Conservation (phyloP, 106 monocot genomes). For the Dactylorhiza incarnata region DNA sequence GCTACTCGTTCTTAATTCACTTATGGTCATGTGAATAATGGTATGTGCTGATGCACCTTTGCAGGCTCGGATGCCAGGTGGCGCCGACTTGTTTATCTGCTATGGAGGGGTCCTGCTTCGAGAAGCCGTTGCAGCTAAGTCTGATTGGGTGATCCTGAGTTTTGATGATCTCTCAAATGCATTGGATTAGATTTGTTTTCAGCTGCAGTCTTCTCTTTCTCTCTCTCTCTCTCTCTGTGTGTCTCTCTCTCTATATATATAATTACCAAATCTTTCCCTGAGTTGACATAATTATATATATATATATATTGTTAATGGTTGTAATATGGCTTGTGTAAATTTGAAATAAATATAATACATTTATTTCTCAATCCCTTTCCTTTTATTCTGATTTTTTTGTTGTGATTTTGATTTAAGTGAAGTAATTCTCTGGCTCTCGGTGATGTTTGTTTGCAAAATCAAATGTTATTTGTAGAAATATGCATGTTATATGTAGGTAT, state of each 20-base stretch:
- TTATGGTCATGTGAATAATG: background rate
- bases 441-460: too few species aligned
- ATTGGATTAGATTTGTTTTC: conserved; percentile 13
- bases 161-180: conserved; percentile 52
- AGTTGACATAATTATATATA: too few species aligned
- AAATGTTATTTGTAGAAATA: too few species aligned
- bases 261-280: too few species aligned
- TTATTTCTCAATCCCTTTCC: background rate
- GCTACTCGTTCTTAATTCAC: background rate
- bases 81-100: conserved; percentile 89
- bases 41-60: background rate
- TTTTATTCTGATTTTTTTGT: too few species aligned
- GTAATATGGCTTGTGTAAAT: background rate
- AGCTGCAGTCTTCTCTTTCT: background rate
- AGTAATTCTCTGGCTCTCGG: too few species aligned
- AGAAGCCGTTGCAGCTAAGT: conserved; percentile 63
- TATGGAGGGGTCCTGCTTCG: conserved; percentile 89
- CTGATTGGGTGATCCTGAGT: conserved; percentile 83
- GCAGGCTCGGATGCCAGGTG: conserved; percentile 74
- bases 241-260: too few species aligned
- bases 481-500: too few species aligned
- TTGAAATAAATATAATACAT: background rate
- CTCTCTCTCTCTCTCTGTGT: background rate
- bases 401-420: too few species aligned
- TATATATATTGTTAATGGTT: background rate